Percentiles rank a stretch among this genome's conserved stretches.
Evolutionary conservation across 805 yeast species (phyloP).

Genomic region (Kazachstania bromeliacearum): DNA sequence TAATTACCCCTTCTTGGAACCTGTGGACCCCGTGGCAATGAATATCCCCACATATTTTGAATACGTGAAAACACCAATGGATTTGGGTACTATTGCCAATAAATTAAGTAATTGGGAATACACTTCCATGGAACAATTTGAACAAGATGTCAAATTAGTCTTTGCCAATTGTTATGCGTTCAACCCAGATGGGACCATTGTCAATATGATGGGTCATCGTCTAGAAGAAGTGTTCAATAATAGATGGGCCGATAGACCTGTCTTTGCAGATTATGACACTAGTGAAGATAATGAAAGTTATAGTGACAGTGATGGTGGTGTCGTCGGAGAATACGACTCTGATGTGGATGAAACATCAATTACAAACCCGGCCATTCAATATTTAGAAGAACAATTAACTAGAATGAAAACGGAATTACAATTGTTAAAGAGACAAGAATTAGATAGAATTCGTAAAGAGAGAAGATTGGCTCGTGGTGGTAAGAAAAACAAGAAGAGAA

Average conservation of each 20-base stretch:
- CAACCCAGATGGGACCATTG: conserved; percentile 96
- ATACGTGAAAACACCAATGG: conserved; percentile 89
- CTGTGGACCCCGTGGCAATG: conserved; percentile 92
- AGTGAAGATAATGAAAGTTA: conserved; percentile 39
- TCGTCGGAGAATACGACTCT: conserved; percentile 39
- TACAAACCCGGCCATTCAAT: conserved; percentile 82
- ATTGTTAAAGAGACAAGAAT: conserved; percentile 68
- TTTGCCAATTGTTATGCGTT: conserved; percentile 84
- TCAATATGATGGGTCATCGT: conserved; percentile 89
- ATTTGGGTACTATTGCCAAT: conserved; percentile 71
- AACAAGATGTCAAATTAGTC: conserved; percentile 68
- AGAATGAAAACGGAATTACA: conserved; percentile 81
- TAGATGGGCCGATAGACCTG: conserved; percentile 81
- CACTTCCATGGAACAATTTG: conserved; percentile 82
- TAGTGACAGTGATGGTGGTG: conserved; percentile 22
- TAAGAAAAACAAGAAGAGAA: conserved; percentile 19
- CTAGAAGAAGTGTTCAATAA: conserved; percentile 78
- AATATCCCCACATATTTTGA: conserved; percentile 87
- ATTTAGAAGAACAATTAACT: conserved; percentile 75
- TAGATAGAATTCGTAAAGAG: conserved; percentile 56
- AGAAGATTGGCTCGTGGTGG: conserved; percentile 34
- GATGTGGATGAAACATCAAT: conserved; percentile 54
- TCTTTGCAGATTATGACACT: conserved; percentile 44
- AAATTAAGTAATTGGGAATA: conserved; percentile 81
- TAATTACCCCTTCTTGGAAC: conserved; percentile 83